Conservation (phyloP, 495 filamentous ascomycete genomes). For the Neurospora hispaniola region DNA sequence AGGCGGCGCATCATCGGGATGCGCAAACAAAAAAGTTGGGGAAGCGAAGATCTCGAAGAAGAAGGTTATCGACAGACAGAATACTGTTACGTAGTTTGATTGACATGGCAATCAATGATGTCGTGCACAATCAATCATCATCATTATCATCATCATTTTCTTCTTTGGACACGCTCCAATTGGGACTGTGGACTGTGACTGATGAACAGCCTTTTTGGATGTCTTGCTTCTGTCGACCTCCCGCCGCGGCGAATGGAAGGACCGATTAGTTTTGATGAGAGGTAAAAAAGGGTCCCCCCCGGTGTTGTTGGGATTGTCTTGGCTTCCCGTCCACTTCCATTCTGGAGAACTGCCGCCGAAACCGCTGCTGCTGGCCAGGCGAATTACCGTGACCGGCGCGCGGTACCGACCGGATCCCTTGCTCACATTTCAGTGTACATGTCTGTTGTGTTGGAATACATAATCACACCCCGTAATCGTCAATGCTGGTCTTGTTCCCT, state of each 20-base stretch:
- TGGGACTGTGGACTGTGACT: too few species aligned
- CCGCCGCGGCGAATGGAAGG: neutral
- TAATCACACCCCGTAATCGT: neutral
- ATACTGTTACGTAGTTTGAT: neutral
- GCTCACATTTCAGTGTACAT: neutral
- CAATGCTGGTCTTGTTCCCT: neutral
- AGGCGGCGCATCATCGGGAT: neutral
- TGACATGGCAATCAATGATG: neutral
- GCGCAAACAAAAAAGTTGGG: neutral
- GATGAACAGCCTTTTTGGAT: too few species aligned
- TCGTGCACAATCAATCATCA: neutral
- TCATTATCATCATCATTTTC: too few species aligned
- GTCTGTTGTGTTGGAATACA: neutral
- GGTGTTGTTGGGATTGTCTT: neutral
- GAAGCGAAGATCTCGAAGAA: neutral
- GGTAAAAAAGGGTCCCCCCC: neutral
- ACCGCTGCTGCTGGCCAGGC: neutral
- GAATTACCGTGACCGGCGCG: neutral
- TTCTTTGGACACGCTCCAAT: too few species aligned
- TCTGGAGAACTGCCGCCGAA: neutral
- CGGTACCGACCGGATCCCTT: neutral
- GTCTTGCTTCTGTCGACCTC: neutral
- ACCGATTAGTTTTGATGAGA: neutral
- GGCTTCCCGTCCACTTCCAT: neutral
- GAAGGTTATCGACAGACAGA: neutral